Base-by-base conservation (phyloP, 208 protist genomes). In the Borovskyia barvae region DNA sequence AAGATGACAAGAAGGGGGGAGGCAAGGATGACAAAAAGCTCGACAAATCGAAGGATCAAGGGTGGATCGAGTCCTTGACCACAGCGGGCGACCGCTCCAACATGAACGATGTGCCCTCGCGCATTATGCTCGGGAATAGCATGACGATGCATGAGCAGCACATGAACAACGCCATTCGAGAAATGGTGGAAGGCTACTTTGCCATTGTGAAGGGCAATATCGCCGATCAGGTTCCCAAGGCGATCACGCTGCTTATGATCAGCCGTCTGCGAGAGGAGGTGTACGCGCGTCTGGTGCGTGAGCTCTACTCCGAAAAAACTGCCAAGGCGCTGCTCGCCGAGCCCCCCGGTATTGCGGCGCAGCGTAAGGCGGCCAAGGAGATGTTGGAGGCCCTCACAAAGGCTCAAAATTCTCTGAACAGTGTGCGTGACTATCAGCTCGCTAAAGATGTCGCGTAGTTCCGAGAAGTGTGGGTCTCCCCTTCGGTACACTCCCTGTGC, bases 211-310 rank as follows among this genome's bases (percentile, higher is more conserved):
- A 95, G 68, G 85, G 83, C 36, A 95, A 89, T 78, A 81, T 98
- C 19, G 60, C 82, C 35, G 98, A 99, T 64, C 82, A 92, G 57
- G 94, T 99, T 7, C 98, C 98, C 36, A 99, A 99, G 80, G 88
- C 94, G 20, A 98, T 99, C 49, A 99, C 98, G 53, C 86, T 98
- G 54, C 98, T 99, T 47, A 90, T 99, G 61, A 98, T 99, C 45
- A 94, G 98, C 11, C 81, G 88, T 1, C 62, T 94, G 56, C 86
- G 90, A 3, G 78, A 87, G 51, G 80, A 94, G 53, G 80, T 99
- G 17, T 97, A 99, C 66, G 94, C 86, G n/a, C 82, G 91, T 22
- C 69, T 99, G 4, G 95, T 99, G 52, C 57, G 74, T 11, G 80
- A 91, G 32, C 77, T 99, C 15, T 99, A 99, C 78, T 87, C 85